These are phyloP conservation scores for Aspergillus cavernicola DNA, from an alignment of 495 filamentous ascomycete genomes.

Conservation along the genomic window DNA sequence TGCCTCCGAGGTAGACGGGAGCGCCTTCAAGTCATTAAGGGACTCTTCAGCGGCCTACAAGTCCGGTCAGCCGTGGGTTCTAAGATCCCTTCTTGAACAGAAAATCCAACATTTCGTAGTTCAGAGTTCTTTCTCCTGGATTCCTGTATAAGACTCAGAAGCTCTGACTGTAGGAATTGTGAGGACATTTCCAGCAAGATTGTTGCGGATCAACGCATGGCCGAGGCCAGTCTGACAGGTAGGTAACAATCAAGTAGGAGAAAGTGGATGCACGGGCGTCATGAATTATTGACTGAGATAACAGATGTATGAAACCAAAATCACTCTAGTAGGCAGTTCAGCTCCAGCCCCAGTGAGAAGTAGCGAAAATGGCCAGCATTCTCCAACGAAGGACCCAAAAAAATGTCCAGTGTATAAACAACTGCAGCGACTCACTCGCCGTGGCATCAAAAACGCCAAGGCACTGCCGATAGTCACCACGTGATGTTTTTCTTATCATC, in stretches of 20 bases:
- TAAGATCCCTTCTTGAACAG: slow-evolving; percentile 3
- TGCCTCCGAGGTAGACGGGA: slow-evolving; percentile 72
- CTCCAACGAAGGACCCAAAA: background rate
- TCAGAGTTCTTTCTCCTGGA: slow-evolving; percentile 91
- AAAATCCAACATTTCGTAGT: slow-evolving; percentile 67
- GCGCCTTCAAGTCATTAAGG: slow-evolving; percentile 77
- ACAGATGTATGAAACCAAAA: background rate
- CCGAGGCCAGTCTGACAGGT: slow-evolving; percentile 17
- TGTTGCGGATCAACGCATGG: slow-evolving; percentile 33
- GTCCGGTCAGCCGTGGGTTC: slow-evolving; percentile 18
- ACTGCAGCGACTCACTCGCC: background rate
- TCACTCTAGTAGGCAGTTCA: background rate
- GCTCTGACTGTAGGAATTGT: slow-evolving; percentile 83
- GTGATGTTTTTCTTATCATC: slow-evolving; percentile 29
- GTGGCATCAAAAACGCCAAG: slow-evolving; percentile 41
- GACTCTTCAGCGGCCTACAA: slow-evolving; percentile 88
- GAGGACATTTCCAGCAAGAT: slow-evolving; percentile 69
- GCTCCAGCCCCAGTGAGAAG: background rate
- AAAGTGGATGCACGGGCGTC: slow-evolving; percentile 15
- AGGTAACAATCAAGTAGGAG: slow-evolving; percentile 11
- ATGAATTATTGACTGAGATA: slow-evolving; percentile 8
- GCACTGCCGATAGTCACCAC: no score
- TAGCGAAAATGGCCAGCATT: background rate
- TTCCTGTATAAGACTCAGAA: slow-evolving; percentile 90
- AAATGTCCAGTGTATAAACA: slow-evolving; percentile 7